Base-by-base conservation (phyloP, 1,284 basidiomycete genomes). In the Leucoagaricus sp. region DNA sequence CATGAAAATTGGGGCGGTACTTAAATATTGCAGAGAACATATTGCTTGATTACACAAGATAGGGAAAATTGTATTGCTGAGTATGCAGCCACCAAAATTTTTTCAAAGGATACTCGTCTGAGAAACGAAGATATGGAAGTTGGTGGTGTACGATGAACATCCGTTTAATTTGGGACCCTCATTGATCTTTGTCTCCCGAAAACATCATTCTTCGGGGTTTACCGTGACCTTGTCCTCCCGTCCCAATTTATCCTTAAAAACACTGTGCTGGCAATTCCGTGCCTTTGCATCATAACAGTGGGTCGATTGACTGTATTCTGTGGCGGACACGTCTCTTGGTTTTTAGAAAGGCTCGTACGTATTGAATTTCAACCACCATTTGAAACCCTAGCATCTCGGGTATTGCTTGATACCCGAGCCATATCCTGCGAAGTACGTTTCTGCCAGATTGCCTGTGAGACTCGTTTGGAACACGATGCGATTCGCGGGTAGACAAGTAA, bases 11-110 rank as follows among this genome's bases (percentile, higher is more conserved):
- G 13, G 45, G 38, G 48, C 23, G 31, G 33, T 50, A 48, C 21
- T 57, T 57, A 51, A 57, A 47, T 57, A 51, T 38, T 46, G 44
- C 8, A 28, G 55, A 36, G 34, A 51, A 33, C 49, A 57, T 57
- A 29, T 40, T 34, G 21, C 31, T 15, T 56, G 38, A 17, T 33
- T n/a, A 23, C 17, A 29, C 40, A 12, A 44, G 41, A 40, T 29
- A 44, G 34, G 47, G 23, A 48, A 41, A 55, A 47, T 23, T 49
- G 38, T 41, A 42, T 49, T 55, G 45, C 38, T 42, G 40, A 29
- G 53, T 48, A 49, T 49, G 46, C 38, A 25, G 46, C 26, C 46
- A 49, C 53, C 26, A 54, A 49, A 49, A 21, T 17, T 41, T 49
- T 49, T 36, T 6, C 38, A 26, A 45, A 33, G 40, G 29, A 25